Base-by-base conservation (phyloP, 2,329 filamentous ascomycete species). In the Fusarium mundagurra region DNA sequence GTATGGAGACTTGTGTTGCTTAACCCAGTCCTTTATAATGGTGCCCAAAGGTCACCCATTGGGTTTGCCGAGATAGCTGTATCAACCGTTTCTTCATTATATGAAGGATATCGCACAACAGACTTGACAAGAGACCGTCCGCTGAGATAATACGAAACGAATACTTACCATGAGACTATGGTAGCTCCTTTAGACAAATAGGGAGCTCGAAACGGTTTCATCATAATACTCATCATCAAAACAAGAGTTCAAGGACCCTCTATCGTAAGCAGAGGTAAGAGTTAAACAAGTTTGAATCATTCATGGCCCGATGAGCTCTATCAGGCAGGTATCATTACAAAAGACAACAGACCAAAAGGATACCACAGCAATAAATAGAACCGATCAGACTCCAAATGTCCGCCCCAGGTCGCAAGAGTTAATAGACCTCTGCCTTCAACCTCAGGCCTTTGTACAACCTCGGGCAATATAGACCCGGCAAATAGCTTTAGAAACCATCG, bases 281-380 rank as follows among this genome's bases (percentile, higher is more conserved):
- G 20, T 20, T 53, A 6, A 34, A 34, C 17, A 16, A 53, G 31
- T 53, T 51, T 51, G 29, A 48, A 61, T 67, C 34, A 41, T 50
- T 50, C 39, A 33, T 47, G 57, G 51, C 47, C 45, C 27, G 54
- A 63, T 34, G 44, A 55, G 43, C 44, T 53, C 51, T 29, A 39
- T 24, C 45, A 68, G 41, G n/a, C 43, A 57, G 48, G 51, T 76
- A 69, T 67, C 61, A 43, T 62, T 24, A 61, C 48, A 63, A 61
- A 51, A 45, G 16, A 44, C 67, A 48, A 48, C 45, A 50, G 45
- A 67, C 18, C 41, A 43, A 39, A 24, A 34, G 20, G 8, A 34
- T 20, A 59, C 36, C n/a, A 54, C 36, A 33, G 17, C 57, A 53
- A 67, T 45, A 72, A 58, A 59, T 27, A 24, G 41, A 38, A 34